Evolutionary conservation across 106 monocot species (phyloP).

Genomic region (Xerophyta viscosa): DNA sequence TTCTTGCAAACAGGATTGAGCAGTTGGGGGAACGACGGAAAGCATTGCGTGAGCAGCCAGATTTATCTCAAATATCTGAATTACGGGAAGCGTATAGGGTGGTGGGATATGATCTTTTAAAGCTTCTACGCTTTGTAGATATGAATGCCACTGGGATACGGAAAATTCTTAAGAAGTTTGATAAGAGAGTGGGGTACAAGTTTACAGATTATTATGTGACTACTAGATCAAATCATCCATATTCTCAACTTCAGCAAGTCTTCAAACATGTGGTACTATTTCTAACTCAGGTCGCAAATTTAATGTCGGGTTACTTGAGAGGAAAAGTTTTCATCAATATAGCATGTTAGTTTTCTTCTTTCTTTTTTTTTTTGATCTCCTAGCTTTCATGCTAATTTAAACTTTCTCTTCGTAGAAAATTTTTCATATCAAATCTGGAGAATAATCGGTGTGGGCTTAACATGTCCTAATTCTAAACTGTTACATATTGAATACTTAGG

Average conservation of each 20-base stretch:
- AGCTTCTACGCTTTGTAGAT: conserved; percentile 59
- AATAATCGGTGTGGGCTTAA: background rate
- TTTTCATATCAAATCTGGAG: too few relatives aligned
- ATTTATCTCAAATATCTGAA: conserved; percentile 28
- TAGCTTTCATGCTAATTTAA: too few relatives aligned
- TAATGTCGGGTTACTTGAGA: background rate
- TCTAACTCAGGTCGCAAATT: background rate
- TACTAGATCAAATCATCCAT: conserved; percentile 61
- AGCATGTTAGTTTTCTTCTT: background rate
- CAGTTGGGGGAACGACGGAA: conserved; percentile 23
- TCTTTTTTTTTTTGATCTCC: too few relatives aligned
- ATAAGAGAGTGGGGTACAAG: conserved; percentile 46
- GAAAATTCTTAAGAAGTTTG: conserved; percentile 64
- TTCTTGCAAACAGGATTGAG: conserved; percentile 49
- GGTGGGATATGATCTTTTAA: conserved; percentile 49
- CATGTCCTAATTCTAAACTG: conserved; percentile 3
- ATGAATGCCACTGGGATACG: conserved; percentile 63
- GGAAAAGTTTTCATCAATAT: background rate
- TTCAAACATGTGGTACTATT: conserved; percentile 65
- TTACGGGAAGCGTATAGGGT: conserved; percentile 45
- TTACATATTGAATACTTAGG: conserved; percentile 23
- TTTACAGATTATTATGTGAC: conserved; percentile 61
- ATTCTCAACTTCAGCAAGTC: conserved; percentile 59
- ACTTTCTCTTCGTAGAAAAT: too few relatives aligned
- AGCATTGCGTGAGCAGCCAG: conserved; percentile 23